Evolutionary conservation across 805 yeast genomes (phyloP), one percentile per base, ranked within the genome.

Genomic region (Zygotorulaspora florentina): DNA sequence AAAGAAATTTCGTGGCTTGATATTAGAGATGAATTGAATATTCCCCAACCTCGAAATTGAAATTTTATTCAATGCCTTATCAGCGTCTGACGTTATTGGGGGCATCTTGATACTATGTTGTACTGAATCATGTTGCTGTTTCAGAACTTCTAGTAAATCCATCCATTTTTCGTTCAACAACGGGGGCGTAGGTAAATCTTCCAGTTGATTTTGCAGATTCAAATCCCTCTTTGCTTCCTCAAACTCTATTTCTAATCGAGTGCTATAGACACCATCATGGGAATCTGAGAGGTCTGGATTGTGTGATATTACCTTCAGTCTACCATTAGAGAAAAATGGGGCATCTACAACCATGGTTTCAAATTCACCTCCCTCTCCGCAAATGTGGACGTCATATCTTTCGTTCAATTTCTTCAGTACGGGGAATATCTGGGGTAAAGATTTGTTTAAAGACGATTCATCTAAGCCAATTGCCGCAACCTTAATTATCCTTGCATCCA

Each of bases 341-440:
- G 95, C 87, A 64, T 93, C 96, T 25, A 93, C 70, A 2, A 91
- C 98, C 54, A 91, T 69, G 0, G 96, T 84, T 64, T 93, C 99
- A 65, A 88, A 93, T 65, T 93, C 99, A 1, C 99, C 99, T 28
- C 99, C 99, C 70, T 93, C 99, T 11, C 99, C 99, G 69, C 99
- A 93, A 0, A 93, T 81, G 63, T 91, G 96, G 11, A 90, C 86
- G 2, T 90, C 95, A 66, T 79, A 90, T 64, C 70, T 67, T 8
- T 61, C 48, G 61, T 89, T 84, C 49, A 90, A 68, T 33, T 70
- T 69, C 10, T 70, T 52, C 60, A 93, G 64, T 0, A 69, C 74
- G 1, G 87, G 85, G 45, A 75, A 76, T 52, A 84, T 69, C 50
- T 85, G 76, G 3, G 72, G 76, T 35, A 93, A 69, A 2, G 82